Conservation (phyloP, 192 early-diverging fungal genomes). For the Podila verticillata region DNA sequence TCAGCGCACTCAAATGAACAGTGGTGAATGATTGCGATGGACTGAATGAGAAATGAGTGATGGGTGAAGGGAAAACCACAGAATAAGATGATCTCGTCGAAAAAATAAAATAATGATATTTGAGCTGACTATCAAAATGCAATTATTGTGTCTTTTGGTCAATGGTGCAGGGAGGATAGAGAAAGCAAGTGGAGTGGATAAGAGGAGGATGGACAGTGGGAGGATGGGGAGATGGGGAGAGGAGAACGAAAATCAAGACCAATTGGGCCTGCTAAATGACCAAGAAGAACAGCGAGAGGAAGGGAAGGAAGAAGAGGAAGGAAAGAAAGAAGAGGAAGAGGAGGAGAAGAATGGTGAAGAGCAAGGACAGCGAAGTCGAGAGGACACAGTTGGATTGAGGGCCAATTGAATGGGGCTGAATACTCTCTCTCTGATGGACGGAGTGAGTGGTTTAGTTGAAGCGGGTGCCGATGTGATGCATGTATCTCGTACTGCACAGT, state of each 20-base stretch:
- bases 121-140: too few relatives aligned
- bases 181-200: too few relatives aligned
- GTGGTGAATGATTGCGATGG: not conserved
- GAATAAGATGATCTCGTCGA: not conserved
- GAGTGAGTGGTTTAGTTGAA: not conserved
- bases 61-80: not conserved
- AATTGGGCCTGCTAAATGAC: too few relatives aligned
- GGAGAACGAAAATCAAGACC: not conserved
- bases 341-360: not conserved
- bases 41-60: not conserved
- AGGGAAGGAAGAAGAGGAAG: not conserved
- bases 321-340: not conserved
- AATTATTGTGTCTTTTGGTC: too few relatives aligned
- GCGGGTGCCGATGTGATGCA: too few relatives aligned
- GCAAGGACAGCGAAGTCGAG: not conserved
- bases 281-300: not conserved
- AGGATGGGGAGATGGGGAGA: not conserved
- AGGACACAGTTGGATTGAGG: too few relatives aligned
- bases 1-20: not conserved
- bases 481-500: too few relatives aligned
- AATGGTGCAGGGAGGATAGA: too few relatives aligned
- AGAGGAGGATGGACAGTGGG: not conserved
- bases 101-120: not conserved
- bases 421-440: too few relatives aligned
- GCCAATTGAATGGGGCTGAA: too few relatives aligned